phyloP scores from a whole-genome alignment of 176 grass and related monocot species.

The Aegilops tauschii region DNA sequence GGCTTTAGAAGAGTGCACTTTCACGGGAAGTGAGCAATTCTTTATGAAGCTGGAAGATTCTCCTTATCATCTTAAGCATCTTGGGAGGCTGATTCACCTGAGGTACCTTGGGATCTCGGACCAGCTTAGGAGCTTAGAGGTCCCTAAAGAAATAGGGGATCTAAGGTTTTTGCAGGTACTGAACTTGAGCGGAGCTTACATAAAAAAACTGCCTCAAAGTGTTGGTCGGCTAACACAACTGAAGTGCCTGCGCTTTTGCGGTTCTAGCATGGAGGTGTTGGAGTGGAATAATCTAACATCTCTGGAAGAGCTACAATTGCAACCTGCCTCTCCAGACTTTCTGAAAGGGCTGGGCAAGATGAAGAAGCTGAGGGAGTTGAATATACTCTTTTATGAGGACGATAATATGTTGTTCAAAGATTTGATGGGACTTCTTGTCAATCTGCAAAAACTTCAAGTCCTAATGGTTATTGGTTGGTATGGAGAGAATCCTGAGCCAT shows the following conservation, averaged over 20 bases:
- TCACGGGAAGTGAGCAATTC: too few species aligned
- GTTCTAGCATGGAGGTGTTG: background rate
- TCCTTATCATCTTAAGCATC: background rate
- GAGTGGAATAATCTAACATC: background rate
- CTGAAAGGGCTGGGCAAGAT: background rate
- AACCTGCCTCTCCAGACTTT: too few species aligned
- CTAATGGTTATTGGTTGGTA: background rate
- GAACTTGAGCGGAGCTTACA: background rate
- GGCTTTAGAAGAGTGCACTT: background rate
- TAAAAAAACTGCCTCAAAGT: background rate
- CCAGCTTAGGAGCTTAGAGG: background rate
- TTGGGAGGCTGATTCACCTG: background rate
- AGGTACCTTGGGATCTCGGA: background rate
- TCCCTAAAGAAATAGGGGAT: background rate
- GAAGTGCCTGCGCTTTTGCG: background rate
- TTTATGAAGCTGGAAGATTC: background rate
- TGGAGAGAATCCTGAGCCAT: background rate
- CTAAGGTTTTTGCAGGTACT: background rate
- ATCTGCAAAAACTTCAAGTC: background rate
- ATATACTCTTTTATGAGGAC: fast-evolving
- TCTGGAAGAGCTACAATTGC: background rate
- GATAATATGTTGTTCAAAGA: background rate
- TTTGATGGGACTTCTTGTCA: background rate
- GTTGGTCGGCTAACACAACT: background rate
- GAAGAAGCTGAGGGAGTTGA: background rate